phyloP scores from a whole-genome alignment of 2,329 filamentous ascomycete species.

The Aureobasidium sp. region DNA sequence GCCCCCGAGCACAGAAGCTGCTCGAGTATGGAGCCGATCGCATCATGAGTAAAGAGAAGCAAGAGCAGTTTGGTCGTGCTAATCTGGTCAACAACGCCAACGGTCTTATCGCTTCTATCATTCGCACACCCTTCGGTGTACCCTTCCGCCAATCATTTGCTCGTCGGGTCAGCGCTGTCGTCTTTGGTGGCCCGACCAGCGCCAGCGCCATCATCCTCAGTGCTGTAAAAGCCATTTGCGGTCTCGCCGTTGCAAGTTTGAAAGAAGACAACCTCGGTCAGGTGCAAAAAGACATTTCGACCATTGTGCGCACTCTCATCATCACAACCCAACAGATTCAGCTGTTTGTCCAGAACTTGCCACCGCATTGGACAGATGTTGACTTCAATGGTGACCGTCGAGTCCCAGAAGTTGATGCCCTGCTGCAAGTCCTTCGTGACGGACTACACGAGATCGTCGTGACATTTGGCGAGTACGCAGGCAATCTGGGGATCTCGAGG shows the following conservation, averaged over 20 bases:
- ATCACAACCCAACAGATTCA: conserved; percentile 62
- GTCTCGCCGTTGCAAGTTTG: conserved; percentile 66
- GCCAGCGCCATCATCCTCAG: conserved; percentile 63
- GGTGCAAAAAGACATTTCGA: conserved; percentile 73
- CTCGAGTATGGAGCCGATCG: conserved; percentile 24
- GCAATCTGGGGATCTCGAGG: conserved; percentile 60
- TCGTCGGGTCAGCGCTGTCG: conserved; percentile 56
- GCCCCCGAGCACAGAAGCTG: conserved; percentile 31
- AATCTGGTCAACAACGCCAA: conserved; percentile 42
- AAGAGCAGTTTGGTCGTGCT: conserved; percentile 45
- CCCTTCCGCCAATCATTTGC: conserved; percentile 66
- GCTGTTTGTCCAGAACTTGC: conserved; percentile 52
- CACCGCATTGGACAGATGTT: conserved; percentile 74
- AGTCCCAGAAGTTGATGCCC: conserved; percentile 60
- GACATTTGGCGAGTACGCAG: conserved; percentile 68
- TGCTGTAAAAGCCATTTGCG: conserved; percentile 55
- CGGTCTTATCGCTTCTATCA: conserved; percentile 36
- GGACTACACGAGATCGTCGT: conserved; percentile 59
- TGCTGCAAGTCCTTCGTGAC: conserved; percentile 58
- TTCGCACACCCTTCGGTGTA: conserved; percentile 52
- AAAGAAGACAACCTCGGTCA: conserved; percentile 77
- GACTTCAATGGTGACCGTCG: conserved; percentile 44
- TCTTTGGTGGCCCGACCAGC: conserved; percentile 68
- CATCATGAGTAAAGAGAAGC: conserved; percentile 42
- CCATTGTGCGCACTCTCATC: conserved; percentile 67